Conservation (phyloP, 305 asterid species). For the Fraxinus velutina region DNA sequence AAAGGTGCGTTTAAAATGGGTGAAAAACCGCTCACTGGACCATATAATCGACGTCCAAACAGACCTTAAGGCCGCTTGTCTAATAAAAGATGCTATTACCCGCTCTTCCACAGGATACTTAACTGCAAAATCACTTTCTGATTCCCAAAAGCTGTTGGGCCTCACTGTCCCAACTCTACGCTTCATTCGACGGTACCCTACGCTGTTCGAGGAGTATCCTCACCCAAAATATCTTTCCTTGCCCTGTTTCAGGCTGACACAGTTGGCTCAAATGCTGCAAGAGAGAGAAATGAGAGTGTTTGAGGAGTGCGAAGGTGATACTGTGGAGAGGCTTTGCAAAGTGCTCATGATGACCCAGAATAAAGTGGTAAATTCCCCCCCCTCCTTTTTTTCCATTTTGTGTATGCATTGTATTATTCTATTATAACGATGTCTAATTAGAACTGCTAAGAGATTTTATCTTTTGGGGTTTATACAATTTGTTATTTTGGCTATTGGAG, state of each 20-base stretch:
- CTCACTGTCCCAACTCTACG: constrained; percentile 79
- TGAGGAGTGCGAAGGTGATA: constrained; percentile 46
- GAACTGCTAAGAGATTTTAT: not conserved
- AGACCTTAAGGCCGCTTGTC: constrained; percentile 78
- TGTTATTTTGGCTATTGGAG: not conserved
- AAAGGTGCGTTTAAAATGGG: constrained; percentile 88
- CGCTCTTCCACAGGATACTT: constrained; percentile 61
- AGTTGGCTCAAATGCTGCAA: constrained; percentile 58
- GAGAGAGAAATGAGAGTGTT: constrained; percentile 50
- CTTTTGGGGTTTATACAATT: not conserved
- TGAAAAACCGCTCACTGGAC: constrained; percentile 76
- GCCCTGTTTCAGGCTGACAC: constrained; percentile 65
- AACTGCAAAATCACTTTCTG: constrained; percentile 57
- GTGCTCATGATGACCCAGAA: constrained; percentile 72
- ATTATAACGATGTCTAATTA: not conserved
- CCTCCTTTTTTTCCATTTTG: not conserved
- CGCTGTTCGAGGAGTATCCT: constrained; percentile 81
- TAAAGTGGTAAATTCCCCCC: constrained; percentile 39
- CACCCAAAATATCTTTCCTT: constrained; percentile 82
- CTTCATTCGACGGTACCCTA: constrained; percentile 76
- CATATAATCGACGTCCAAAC: constrained; percentile 78
- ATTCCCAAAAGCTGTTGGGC: constrained; percentile 73
- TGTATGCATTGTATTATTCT: not conserved
- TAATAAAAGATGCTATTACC: constrained; percentile 67
- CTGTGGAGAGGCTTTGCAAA: constrained; percentile 62